A percentile compares a stretch with the other conserved stretches of the same genome.
Conservation (phyloP, 2,329 filamentous ascomycete species). For the Canariomyces notabilis region DNA sequence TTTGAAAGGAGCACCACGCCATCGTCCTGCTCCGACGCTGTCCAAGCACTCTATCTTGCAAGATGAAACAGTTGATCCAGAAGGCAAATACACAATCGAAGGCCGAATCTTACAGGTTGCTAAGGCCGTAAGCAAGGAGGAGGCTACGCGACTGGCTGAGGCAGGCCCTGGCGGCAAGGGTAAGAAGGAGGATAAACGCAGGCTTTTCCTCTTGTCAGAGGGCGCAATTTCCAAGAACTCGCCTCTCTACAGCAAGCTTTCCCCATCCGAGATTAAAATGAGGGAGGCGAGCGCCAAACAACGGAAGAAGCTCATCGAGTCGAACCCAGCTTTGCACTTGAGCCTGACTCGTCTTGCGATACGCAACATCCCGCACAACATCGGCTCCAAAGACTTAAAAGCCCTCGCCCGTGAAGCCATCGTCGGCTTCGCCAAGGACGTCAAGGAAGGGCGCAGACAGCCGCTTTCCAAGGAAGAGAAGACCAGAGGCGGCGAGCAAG, state of each 20-base stretch:
- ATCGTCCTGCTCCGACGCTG: conserved; percentile 40
- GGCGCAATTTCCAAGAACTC: conserved; percentile 76
- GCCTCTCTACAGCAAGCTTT: conserved; percentile 68
- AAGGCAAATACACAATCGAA: conserved; percentile 83
- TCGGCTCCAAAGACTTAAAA: conserved; percentile 85
- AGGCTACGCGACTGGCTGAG: conserved; percentile 71
- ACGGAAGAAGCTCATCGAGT: conserved; percentile 83
- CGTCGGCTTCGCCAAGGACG: conserved; percentile 88
- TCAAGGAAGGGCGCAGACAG: conserved; percentile 69
- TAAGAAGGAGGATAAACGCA: conserved; percentile 79
- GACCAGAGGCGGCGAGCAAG: conserved; percentile 70
- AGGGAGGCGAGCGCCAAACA: conserved; percentile 82
- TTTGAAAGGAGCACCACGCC: conserved; percentile 66
- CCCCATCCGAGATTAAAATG: conserved; percentile 77
- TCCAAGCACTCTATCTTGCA: conserved; percentile 79
- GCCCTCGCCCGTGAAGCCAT: conserved; percentile 86
- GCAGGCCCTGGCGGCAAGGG: conserved; percentile 58
- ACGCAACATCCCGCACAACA: conserved; percentile 80
- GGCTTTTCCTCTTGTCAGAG: conserved; percentile 81
- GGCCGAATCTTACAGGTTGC: conserved; percentile 81
- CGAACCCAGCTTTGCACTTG: conserved; percentile 82
- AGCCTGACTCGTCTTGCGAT: conserved; percentile 86
- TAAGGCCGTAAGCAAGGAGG: conserved; percentile 76
- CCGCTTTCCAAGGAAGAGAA: conserved; percentile 88
- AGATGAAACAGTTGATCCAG: conserved; percentile 74